Evolutionary conservation across 805 yeast genomes (phyloP).

Genomic region (Candida piceae): DNA sequence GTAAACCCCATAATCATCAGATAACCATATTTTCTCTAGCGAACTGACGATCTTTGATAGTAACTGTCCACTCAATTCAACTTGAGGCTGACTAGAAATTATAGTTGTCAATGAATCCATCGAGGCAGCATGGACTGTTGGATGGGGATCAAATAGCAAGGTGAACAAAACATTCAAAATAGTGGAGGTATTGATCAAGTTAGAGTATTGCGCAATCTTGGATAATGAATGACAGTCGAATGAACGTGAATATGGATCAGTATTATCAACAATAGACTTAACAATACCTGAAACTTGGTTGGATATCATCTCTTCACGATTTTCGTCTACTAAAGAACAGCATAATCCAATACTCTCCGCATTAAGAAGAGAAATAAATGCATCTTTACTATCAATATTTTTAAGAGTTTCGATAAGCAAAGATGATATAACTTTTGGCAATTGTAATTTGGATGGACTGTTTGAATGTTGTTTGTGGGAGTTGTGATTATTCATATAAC

Average conservation of each 20-base stretch:
- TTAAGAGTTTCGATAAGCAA: slow-evolving; percentile 27
- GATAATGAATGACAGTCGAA: slow-evolving; percentile 45
- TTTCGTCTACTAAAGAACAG: slow-evolving; percentile 22
- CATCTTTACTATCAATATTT: slow-evolving; percentile 19
- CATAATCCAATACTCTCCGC: slow-evolving; percentile 30
- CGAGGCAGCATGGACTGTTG: slow-evolving; percentile 72
- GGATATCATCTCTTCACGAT: slow-evolving; percentile 20
- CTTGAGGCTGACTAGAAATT: slow-evolving; percentile 45
- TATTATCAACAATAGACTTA: slow-evolving; percentile 59
- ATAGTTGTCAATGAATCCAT: slow-evolving; percentile 53
- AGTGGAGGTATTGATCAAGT: slow-evolving; percentile 33
- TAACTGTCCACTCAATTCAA: slow-evolving; percentile 24
- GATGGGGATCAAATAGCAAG: slow-evolving; percentile 75
- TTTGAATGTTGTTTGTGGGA: slow-evolving; percentile 4
- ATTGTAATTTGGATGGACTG: slow-evolving; percentile 7
- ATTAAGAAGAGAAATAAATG: slow-evolving; percentile 21
- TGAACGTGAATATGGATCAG: slow-evolving; percentile 61
- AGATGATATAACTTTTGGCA: slow-evolving; percentile 19
- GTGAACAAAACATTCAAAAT: slow-evolving; percentile 55
- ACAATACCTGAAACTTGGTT: slow-evolving; percentile 50
- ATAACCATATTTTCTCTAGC: slow-evolving; percentile 34
- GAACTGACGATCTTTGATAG: slow-evolving; percentile 40
- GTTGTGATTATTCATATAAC: slow-evolving; percentile 23
- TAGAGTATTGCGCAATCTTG: slow-evolving; percentile 22
- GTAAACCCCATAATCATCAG: slow-evolving; percentile 47